Conservation (phyloP, 441 rosid species). For the Sinapis alba region DNA sequence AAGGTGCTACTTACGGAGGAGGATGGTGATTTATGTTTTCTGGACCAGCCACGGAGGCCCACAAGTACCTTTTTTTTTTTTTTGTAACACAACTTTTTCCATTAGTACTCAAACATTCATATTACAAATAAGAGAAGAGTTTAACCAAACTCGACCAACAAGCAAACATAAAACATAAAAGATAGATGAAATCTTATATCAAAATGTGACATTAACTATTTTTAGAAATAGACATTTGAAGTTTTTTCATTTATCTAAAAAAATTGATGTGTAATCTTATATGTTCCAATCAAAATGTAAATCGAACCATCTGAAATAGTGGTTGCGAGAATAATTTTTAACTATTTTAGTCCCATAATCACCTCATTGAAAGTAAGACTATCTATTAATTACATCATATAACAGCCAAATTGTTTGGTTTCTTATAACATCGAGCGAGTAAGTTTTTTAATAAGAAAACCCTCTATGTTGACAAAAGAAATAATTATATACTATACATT, state of each 20-base stretch:
- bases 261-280: not conserved
- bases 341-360: slow-evolving; percentile 1
- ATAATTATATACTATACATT: not conserved
- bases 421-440: not conserved
- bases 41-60: not conserved
- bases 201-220: not conserved
- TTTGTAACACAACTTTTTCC: too few species aligned
- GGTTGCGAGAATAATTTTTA: slow-evolving; percentile 12
- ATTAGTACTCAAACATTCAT: too few species aligned
- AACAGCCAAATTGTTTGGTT: slow-evolving; percentile 2
- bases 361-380: not conserved
- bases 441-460: not conserved
- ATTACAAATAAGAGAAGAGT: too few species aligned
- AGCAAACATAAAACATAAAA: too few species aligned
- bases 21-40: not conserved
- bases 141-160: too few species aligned
- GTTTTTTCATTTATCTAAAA: not conserved
- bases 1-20: not conserved
- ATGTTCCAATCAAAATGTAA: slow-evolving; percentile 21
- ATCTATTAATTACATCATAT: not conserved
- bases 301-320: not conserved
- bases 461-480: not conserved
- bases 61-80: too few species aligned
- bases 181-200: too few species aligned
- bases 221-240: too few species aligned